Evolutionary conservation across 805 yeast genomes (phyloP).

Genomic region (Saccharomycopsis sp.): DNA sequence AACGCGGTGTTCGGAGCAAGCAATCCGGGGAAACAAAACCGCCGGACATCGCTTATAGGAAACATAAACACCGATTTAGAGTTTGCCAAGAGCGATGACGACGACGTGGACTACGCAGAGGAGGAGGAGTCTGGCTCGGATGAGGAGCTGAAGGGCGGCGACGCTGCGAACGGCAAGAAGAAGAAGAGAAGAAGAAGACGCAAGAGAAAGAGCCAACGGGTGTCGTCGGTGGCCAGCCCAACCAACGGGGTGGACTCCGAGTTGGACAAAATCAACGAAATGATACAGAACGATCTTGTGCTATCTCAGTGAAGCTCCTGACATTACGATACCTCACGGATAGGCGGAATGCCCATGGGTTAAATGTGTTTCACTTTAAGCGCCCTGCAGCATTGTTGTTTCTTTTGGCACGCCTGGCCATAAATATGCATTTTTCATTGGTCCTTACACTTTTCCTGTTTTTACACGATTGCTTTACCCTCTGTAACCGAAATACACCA

Average conservation of each 20-base stretch:
- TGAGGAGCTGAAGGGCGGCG: constrained; percentile 15
- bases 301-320: no score
- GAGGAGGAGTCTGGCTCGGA: constrained; percentile 13
- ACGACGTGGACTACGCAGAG: background rate
- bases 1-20: constrained; percentile 2
- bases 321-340: no score
- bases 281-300: constrained; percentile 9
- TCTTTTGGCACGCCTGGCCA: no score
- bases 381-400: no score
- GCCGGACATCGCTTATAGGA: background rate
- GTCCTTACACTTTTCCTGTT: no score
- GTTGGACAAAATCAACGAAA: constrained; percentile 13
- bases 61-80: background rate
- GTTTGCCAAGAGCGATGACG: background rate
- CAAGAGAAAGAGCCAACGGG: constrained; percentile 16
- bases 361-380: no score
- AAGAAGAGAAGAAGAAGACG: constrained; percentile 21
- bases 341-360: no score
- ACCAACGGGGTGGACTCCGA: constrained; percentile 10
- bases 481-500: no score
- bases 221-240: constrained; percentile 7
- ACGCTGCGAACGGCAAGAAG: constrained; percentile 13
- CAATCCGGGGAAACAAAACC: background rate
- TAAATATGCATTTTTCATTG: no score
- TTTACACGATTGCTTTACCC: no score